phyloP scores from a whole-genome alignment of 345 rosid species.

The Brassica rapa region DNA sequence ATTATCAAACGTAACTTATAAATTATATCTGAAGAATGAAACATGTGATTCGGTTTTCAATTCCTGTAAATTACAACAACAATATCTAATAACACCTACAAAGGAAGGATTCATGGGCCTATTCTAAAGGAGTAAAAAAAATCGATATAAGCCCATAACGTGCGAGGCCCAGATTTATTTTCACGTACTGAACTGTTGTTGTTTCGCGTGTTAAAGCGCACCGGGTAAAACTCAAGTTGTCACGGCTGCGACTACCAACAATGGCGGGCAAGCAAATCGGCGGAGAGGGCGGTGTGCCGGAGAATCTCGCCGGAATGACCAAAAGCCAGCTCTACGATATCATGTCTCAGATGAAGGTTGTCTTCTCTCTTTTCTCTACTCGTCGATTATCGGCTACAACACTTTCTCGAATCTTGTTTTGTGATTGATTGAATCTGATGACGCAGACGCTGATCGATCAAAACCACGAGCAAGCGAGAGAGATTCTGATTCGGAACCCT shows the following conservation, averaged over 20 bases:
- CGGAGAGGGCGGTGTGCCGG: constrained; percentile 71
- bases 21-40: neutral
- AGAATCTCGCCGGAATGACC: constrained; percentile 84
- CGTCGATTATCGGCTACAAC: neutral
- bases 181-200: neutral
- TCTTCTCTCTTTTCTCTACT: neutral
- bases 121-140: too few relatives aligned
- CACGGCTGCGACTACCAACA: constrained; percentile 3
- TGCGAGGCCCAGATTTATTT: too few relatives aligned
- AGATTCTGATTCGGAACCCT: constrained; percentile 83
- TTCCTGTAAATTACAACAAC: too few relatives aligned
- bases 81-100: too few relatives aligned
- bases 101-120: too few relatives aligned
- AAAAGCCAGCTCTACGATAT: constrained; percentile 94
- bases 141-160: too few relatives aligned
- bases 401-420: neutral
- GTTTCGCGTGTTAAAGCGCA: neutral
- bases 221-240: neutral
- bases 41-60: neutral
- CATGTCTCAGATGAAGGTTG: constrained; percentile 90
- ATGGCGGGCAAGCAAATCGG: constrained; percentile 78
- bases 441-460: constrained; percentile 77
- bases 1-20: too few relatives aligned
- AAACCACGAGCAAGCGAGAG: constrained; percentile 86
- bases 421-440: neutral